Evolutionary conservation across 2,329 filamentous ascomycete genomes (phyloP).

Genomic region (Rutstroemia sp.): DNA sequence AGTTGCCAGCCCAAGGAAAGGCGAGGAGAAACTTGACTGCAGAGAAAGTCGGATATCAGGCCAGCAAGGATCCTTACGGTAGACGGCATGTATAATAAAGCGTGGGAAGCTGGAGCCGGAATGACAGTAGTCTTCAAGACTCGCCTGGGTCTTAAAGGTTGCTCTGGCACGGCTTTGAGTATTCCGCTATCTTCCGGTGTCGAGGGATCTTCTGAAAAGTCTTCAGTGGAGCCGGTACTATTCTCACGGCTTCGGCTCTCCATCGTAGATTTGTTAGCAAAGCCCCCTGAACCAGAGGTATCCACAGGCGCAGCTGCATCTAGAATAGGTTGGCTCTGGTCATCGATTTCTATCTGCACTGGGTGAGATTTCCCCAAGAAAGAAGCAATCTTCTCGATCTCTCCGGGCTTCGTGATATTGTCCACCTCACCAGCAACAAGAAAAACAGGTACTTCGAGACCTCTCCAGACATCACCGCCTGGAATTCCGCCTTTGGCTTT

Average conservation of each 20-base stretch:
- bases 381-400: slow-evolving; percentile 59
- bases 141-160: slow-evolving; percentile 41
- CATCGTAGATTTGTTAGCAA: slow-evolving; percentile 31
- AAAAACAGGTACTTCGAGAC: slow-evolving; percentile 65
- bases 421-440: slow-evolving; percentile 75
- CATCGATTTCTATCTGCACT: slow-evolving; percentile 20
- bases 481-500: slow-evolving; percentile 57
- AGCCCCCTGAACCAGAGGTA: slow-evolving; percentile 13
- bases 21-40: slow-evolving; percentile 65
- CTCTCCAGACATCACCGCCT: slow-evolving; percentile 63
- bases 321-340: slow-evolving; percentile 33
- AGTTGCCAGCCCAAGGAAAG: slow-evolving; percentile 86
- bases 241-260: slow-evolving; percentile 33
- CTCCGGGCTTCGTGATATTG: slow-evolving; percentile 61
- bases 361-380: slow-evolving; percentile 30
- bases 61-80: slow-evolving; percentile 72
- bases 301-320: slow-evolving; percentile 44
- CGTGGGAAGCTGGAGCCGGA: slow-evolving; percentile 72
- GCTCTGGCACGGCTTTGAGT: slow-evolving; percentile 35
- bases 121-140: slow-evolving; percentile 64
- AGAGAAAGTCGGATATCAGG: slow-evolving; percentile 75
- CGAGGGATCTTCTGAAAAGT: slow-evolving; percentile 37
- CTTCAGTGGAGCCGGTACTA: slow-evolving; percentile 30
- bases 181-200: slow-evolving; percentile 38
- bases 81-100: slow-evolving; percentile 71